phyloP scores from a whole-genome alignment of 176 grass and related monocot species.

The Bolboschoenus planiculmis region DNA sequence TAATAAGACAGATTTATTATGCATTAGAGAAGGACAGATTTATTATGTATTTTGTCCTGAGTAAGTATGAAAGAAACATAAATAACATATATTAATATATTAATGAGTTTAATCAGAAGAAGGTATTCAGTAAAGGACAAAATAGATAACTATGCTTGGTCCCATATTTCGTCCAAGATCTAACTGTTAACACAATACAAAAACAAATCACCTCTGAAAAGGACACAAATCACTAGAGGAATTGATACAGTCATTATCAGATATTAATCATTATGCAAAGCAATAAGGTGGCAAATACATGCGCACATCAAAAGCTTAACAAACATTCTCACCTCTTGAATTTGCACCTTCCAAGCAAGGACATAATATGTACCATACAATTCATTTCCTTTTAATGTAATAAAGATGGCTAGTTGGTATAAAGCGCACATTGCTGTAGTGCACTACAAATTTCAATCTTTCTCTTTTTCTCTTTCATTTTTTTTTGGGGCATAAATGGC shows the following conservation, averaged over 20 bases:
- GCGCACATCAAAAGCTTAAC: not conserved
- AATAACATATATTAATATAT: not conserved
- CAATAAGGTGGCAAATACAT: not conserved
- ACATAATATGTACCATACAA: not conserved
- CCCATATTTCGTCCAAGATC: not conserved
- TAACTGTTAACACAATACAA: not conserved
- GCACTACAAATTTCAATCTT: conserved; percentile 21
- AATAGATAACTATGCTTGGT: not conserved
- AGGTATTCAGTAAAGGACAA: not conserved
- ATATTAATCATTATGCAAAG: not conserved
- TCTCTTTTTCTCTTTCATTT: not conserved
- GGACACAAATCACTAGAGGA: not conserved
- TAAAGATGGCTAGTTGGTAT: conserved; percentile 26
- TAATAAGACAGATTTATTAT: not conserved
- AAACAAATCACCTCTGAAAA: not conserved
- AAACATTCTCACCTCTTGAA: not conserved
- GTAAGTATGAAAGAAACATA: not conserved
- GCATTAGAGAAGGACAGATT: not conserved
- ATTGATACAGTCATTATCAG: not conserved
- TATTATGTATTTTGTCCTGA: not conserved
- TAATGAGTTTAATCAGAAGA: not conserved
- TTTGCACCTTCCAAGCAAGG: conserved; percentile 18
- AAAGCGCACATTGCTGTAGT: conserved; percentile 23
- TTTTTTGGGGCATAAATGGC: not conserved
- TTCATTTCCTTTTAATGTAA: conserved; percentile 6